Evolutionary conservation across 108 stramenopile species (phyloP), one percentile per base, ranked within the genome.

Genomic region (Parmales sp.): DNA sequence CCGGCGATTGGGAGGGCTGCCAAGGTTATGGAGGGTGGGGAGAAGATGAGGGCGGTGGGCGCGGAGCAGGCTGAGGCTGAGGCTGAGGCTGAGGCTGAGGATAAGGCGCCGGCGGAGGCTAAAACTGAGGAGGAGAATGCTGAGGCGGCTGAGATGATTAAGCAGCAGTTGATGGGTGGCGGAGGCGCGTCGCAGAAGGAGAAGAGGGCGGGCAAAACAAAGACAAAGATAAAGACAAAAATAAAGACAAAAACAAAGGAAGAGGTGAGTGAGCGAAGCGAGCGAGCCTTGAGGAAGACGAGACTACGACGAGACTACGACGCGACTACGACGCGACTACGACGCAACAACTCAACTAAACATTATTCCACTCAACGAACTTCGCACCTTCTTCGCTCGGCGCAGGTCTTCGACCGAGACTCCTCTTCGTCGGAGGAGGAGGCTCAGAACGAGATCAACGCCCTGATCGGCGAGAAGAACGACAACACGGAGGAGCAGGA

Each of bases 1-100:
- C n/a, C n/a, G n/a, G n/a, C n/a, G 0, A 68, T 68, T 65, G 90
- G 90, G 11, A 76, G 86, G 19, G 83, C 90, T 25, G 86, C 85
- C 3, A 75, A 76, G 37, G 84, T 91, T 45, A 71, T 91, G 72
- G 88, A 80, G 65, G 65, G 4, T 13, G 78, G 43, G 38, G 22
- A 37, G 2, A 36, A 65, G 39, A 5, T n/a, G 13, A 65, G 39
- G 39, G 64, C 29, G 31, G 29, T 2, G 64, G 64, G 11, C 2
- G 64, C 38, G 37, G 20, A 65, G 38, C 38, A n/a, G 64, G 39
- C 26, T 9, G 3, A 29, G n/a, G 38, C 38, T 9, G 11, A 39
- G 22, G 64, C 13, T 2, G 25, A 13, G n/a, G 37, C 9, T 6
- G 8, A 25, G 39, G 39, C 20, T 3, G 8, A 65, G 64, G 39